A percentile compares a stretch with the other conserved stretches of the same genome.
Conservation (phyloP, 495 filamentous ascomycete species). For the Penicillium maclennaniae region DNA sequence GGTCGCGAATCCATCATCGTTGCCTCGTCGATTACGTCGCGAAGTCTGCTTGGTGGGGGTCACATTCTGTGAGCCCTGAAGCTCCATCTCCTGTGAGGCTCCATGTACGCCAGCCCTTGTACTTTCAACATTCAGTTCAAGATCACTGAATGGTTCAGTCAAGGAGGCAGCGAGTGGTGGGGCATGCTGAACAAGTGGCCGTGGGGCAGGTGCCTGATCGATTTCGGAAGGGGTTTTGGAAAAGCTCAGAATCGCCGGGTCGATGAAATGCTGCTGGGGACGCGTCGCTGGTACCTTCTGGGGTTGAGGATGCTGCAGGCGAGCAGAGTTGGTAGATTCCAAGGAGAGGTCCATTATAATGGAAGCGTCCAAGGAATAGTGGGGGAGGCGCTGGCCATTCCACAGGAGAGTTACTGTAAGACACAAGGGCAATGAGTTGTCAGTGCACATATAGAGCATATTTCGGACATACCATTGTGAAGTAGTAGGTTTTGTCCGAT, state of each 20-base stretch:
- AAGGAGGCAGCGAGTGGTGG: constrained; percentile 30
- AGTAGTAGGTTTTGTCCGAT: constrained; percentile 71
- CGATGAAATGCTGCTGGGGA: constrained; percentile 41
- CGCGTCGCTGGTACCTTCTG: constrained; percentile 9
- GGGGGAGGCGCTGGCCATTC: constrained; percentile 44
- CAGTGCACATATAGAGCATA: background rate
- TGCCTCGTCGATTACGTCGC: constrained; percentile 34
- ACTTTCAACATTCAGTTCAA: constrained; percentile 32
- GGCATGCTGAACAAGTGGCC: background rate
- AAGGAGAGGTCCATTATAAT: constrained; percentile 55
- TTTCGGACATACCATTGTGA: constrained; percentile 61
- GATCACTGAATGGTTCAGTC: constrained; percentile 41
- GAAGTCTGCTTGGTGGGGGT: constrained; percentile 17
- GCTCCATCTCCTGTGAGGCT: constrained; percentile 16
- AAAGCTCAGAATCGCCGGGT: constrained; percentile 54
- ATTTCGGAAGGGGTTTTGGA: constrained; percentile 27
- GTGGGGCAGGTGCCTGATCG: constrained; percentile 4
- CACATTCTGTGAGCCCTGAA: constrained; percentile 15
- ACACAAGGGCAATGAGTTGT: constrained; percentile 1
- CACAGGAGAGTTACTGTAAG: constrained; percentile 45
- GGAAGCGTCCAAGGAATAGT: constrained; percentile 51
- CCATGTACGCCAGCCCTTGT: constrained; percentile 6
- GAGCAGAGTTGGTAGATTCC: constrained; percentile 32
- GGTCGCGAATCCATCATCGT: constrained; percentile 19
- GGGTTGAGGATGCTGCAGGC: constrained; percentile 24